Percentiles rank a stretch among this genome's conserved stretches.
Conservation (phyloP, 805 yeast genomes). For the Lachancea kluyveri region DNA sequence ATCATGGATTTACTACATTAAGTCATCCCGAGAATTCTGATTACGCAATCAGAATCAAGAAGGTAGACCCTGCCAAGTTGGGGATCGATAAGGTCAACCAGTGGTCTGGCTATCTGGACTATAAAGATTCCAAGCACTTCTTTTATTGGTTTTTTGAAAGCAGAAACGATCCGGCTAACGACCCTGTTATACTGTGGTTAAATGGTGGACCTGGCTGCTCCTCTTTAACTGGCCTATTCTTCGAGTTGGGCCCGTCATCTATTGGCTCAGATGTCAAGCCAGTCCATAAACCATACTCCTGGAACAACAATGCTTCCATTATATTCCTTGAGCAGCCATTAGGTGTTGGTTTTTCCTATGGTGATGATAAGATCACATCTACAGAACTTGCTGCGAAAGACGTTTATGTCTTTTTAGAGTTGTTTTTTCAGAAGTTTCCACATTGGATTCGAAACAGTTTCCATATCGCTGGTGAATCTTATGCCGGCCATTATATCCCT, state of each 20-base stretch:
- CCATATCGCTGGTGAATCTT: conserved; percentile 73
- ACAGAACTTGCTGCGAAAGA: conserved; percentile 78
- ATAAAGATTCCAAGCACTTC: conserved; percentile 66
- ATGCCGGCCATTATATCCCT: conserved; percentile 76
- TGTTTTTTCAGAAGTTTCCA: conserved; percentile 76
- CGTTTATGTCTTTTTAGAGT: conserved; percentile 68
- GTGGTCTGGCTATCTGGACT: conserved; percentile 70
- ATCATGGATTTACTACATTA: too few species aligned
- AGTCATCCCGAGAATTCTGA: neutral
- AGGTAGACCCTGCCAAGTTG: conserved; percentile 20
- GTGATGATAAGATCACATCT: conserved; percentile 47
- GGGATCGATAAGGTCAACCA: conserved; percentile 73
- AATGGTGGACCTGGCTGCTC: conserved; percentile 95
- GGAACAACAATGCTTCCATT: conserved; percentile 83
- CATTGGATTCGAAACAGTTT: conserved; percentile 45
- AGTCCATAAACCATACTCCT: conserved; percentile 64
- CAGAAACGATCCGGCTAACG: conserved; percentile 70
- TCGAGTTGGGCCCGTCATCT: conserved; percentile 83
- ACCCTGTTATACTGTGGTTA: conserved; percentile 75
- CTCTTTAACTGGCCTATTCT: conserved; percentile 73
- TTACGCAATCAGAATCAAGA: neutral
- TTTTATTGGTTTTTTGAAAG: conserved; percentile 89
- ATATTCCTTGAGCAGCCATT: conserved; percentile 88
- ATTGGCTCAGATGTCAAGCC: conserved; percentile 56
- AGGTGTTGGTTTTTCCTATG: conserved; percentile 78